A percentile compares a stretch with the other conserved stretches of the same genome.
Evolutionary conservation across 2,329 filamentous ascomycete species (phyloP).

Genomic region (Stachybotrys chlorohalonatus): DNA sequence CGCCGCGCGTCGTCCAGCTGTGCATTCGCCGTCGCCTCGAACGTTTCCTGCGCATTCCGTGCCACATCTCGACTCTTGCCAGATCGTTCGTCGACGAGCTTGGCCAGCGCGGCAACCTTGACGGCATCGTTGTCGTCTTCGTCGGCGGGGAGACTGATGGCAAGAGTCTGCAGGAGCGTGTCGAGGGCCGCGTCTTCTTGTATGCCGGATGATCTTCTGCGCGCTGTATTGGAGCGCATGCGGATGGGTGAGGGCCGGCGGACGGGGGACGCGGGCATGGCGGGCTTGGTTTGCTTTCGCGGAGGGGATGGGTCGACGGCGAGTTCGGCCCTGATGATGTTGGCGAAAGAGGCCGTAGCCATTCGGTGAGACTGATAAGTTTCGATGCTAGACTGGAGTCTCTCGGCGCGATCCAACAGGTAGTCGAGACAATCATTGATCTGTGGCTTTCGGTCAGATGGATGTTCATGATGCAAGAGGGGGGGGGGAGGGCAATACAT

Average conservation of each 20-base stretch:
- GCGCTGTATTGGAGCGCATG: conserved; percentile 19
- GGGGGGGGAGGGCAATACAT: conserved; percentile 28
- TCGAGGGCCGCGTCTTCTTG: conserved; percentile 31
- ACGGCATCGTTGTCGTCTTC: conserved; percentile 15
- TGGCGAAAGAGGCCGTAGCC: conserved; percentile 27
- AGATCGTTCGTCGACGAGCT: conserved; percentile 28
- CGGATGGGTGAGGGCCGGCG: conserved; percentile 26
- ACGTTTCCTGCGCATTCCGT: conserved; percentile 36
- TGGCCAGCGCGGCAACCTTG: conserved; percentile 21
- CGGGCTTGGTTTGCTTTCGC: conserved; percentile 11
- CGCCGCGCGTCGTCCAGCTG: conserved; percentile 37
- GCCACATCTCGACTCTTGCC: conserved; percentile 34
- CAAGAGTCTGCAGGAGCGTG: conserved; percentile 38
- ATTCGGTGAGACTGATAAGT: conserved; percentile 36
- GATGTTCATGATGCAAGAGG: fast-evolving
- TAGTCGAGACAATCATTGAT: conserved; percentile 43
- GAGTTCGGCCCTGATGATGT: conserved; percentile 35
- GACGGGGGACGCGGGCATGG: conserved; percentile 23
- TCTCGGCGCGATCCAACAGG: conserved; percentile 36
- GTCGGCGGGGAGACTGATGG: conserved; percentile 28
- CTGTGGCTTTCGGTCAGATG: conserved; percentile 22
- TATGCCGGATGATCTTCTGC: conserved; percentile 27
- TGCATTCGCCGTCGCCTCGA: conserved; percentile 32
- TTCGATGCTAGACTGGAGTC: conserved; percentile 31
- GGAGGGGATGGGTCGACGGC: conserved; percentile 12